These are phyloP conservation scores for Sporisorium scitamineum DNA, from an alignment of 1,284 basidiomycete species.

Conservation along the genomic window DNA sequence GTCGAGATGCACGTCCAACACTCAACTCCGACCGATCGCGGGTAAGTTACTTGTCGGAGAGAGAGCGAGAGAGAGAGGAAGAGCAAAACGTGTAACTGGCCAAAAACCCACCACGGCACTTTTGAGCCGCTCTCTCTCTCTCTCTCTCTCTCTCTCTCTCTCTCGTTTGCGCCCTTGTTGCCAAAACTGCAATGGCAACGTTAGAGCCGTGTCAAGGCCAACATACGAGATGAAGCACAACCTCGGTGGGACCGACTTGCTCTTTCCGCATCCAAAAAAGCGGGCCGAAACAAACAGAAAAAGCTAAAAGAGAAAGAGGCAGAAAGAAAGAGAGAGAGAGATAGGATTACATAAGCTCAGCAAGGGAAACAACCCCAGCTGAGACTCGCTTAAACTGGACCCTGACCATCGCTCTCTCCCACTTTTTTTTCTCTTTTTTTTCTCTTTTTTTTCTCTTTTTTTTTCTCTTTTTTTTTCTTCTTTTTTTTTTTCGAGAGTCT, in stretches of 20 bases:
- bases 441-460: no score
- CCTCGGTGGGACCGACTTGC: background rate
- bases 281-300: background rate
- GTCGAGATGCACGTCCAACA: constrained; percentile 3
- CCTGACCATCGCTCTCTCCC: background rate
- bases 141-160: no score
- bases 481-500: background rate
- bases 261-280: background rate
- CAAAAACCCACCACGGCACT: no score
- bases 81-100: background rate
- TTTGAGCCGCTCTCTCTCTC: no score
- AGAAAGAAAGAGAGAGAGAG: background rate
- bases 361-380: background rate
- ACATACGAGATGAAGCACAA: background rate
- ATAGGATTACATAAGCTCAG: background rate
- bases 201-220: background rate
- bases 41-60: background rate
- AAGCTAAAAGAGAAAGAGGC: background rate
- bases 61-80: background rate
- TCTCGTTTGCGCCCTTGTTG: no score
- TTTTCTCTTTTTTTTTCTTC: no score
- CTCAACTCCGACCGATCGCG: constrained; percentile 11
- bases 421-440: no score
- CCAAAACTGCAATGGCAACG: no score
- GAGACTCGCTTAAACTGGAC: no score